Evolutionary conservation across 2,329 filamentous ascomycete species (phyloP).

Genomic region (Arthroderma uncinatum): DNA sequence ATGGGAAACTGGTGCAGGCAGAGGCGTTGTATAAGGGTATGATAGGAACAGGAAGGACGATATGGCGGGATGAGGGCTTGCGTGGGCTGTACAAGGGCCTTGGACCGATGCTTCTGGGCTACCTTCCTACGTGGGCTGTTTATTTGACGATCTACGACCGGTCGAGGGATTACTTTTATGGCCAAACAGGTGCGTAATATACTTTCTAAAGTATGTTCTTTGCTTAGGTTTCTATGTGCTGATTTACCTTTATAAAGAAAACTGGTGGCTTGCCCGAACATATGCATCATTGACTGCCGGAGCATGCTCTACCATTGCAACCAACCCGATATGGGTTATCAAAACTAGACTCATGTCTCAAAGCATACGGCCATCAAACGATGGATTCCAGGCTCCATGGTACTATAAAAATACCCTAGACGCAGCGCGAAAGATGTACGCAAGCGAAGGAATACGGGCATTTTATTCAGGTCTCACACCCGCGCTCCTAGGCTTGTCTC

Average conservation of each 20-base stretch:
- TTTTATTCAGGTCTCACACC: conserved; percentile 95
- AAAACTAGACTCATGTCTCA: conserved; percentile 98
- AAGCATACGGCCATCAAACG: conserved; percentile 33
- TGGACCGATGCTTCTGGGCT: conserved; percentile 88
- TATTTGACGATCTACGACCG: conserved; percentile 91
- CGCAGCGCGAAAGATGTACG: conserved; percentile 92
- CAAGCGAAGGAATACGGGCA: conserved; percentile 70
- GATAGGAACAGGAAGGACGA: conserved; percentile 71
- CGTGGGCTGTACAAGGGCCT: conserved; percentile 86
- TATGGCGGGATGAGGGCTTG: conserved; percentile 79
- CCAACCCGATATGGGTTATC: conserved; percentile 98
- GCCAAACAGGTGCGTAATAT: conserved; percentile 48
- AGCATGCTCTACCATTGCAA: conserved; percentile 82
- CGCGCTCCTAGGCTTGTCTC: conserved; percentile 78
- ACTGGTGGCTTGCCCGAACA: conserved; percentile 66
- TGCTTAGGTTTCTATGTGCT: not conserved
- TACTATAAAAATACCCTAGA: conserved; percentile 84
- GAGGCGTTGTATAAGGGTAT: conserved; percentile 68
- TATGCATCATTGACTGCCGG: conserved; percentile 87
- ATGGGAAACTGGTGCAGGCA: conserved; percentile 31
- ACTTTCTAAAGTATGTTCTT: not conserved
- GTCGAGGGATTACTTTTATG: conserved; percentile 62
- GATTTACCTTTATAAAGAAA: conserved; percentile 45
- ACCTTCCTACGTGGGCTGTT: conserved; percentile 94
- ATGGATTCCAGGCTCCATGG: conserved; percentile 52